Evolutionary conservation across 176 grass and related monocot species (phyloP), one percentile per base, ranked within the genome.

Genomic region (Aegilops bicornis): DNA sequence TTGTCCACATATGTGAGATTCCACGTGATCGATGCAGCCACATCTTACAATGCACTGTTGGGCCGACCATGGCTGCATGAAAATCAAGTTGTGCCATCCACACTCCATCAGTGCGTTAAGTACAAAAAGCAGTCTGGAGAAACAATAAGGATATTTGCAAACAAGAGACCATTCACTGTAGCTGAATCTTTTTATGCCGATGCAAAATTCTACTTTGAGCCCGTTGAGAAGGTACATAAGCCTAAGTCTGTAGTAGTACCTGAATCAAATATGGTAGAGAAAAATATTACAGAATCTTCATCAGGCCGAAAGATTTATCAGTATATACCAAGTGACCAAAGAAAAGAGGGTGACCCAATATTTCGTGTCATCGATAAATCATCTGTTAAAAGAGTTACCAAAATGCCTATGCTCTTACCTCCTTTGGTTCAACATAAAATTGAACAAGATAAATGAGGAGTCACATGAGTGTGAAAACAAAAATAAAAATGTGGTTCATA

Each of bases 231-330:
- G n/a, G 52, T 77, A 22, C 5, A 33, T 9, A 77, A 77, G 10
- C 23, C 29, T 35, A 77, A 58, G 17, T 2, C 16, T 3, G 20
- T 20, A 2, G 0, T 16, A 4, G 3, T 24, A 23, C 4, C 0
- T 10, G 19, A 64, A 16, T 27, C 8, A 10, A 17, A 9, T 2
- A 2, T 35, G 1, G 2, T 12, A 7, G 2, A 45, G 0, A 15
- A 4, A 11, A 17, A 54, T 8, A 2, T 0, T 0, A 0, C 5
- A 0, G 6, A 63, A 31, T 61, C 27, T 0, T 36, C 56, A 3
- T 32, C 10, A 10, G 8, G 1, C 13, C 0, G 2, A 6, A 47
- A 64, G 13, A 16, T 24, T 33, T 76, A 84, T 1, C 61, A 56
- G 19, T 77, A 67, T 13, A 67, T 85, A 25, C 83, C 73, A 37